Base-by-base conservation (phyloP, 495 filamentous ascomycete species). In the Massariosphaeria phaeospora region DNA sequence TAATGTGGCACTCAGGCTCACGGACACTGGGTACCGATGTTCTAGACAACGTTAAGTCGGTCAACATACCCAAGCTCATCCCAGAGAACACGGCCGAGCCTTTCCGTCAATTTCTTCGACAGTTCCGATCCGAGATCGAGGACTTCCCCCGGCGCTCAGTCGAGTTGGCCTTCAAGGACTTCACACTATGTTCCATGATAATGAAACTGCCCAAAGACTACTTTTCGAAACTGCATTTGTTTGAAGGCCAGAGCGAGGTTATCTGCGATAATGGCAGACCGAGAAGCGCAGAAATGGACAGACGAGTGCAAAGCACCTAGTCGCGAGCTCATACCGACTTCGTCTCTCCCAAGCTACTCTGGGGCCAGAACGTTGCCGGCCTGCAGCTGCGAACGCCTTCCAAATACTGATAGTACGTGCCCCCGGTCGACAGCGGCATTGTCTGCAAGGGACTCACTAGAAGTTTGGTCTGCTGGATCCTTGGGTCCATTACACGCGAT, bases 11-110 rank as follows among this genome's bases (percentile, higher is more conserved):
- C 6, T 6, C 10, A 57, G 54, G 45, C 70, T 3, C 73, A 70
- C 67, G 73, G 31, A 71, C 64, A 46, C 73, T 76, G 33, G 64
- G 65, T 33, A 73, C 67, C 0, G 78, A 80, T 9, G 72, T 55
- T 6, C 67, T 66, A 21, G 79, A 82, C 62, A 82, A 80, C 26
- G 70, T 73, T 20, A 77, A 82, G 63, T 69, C 73, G 8, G 79
- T 76, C 62, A 80, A 82, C 52, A 73, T 82, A 41, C 72, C 73
- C 13, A 82, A 82, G 50, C 76, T 75, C 61, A 74, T 74, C 55
- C 67, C 76, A 4, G 74, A 74, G 5, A 75, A 77, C 0, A 47
- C 66, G 2, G 74, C 79, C 52, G 78, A 82, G 55, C 69, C 78
- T 46, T 63, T 79, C 21, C 72, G 79, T 57, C 72, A 76, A 7